A percentile compares a stretch with the other conserved stretches of the same genome.
phyloP scores from a whole-genome alignment of 768 basidiomycete genomes.

The Collybia nuda region DNA sequence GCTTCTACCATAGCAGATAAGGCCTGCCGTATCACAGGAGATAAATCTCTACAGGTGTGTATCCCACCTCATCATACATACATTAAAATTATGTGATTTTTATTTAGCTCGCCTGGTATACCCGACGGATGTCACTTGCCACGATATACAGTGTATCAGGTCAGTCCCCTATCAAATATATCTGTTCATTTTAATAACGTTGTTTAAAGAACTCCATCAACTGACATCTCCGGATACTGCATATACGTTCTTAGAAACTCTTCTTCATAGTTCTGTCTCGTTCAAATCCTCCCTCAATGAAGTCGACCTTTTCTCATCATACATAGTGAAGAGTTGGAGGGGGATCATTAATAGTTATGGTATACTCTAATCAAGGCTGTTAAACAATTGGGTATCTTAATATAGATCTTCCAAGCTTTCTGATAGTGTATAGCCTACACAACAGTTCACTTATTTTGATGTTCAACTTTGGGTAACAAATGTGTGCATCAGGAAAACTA shows the following conservation, averaged over 20 bases:
- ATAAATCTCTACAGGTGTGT: conserved; percentile 57
- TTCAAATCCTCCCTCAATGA: conserved; percentile 52
- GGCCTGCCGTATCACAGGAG: conserved; percentile 61
- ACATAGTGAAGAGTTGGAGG: conserved; percentile 67
- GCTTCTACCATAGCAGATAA: conserved; percentile 63
- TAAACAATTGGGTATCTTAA: too few species aligned
- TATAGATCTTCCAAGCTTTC: too few species aligned
- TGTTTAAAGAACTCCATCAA: conserved; percentile 69
- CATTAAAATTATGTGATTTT: not conserved
- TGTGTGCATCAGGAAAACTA: too few species aligned
- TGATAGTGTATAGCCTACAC: too few species aligned
- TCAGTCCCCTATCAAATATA: conserved; percentile 19
- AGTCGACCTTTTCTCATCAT: conserved; percentile 52
- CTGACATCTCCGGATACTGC: conserved; percentile 74
- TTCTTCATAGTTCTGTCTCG: conserved; percentile 49
- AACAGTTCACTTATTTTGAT: too few species aligned
- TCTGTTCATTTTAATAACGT: not conserved
- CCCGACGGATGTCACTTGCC: conserved; percentile 62
- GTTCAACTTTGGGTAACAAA: too few species aligned
- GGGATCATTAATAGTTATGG: conserved; percentile 73
- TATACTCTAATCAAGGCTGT: conserved; percentile 30
- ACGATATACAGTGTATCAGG: conserved; percentile 73
- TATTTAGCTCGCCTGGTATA: conserved; percentile 70
- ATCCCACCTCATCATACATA: not conserved
- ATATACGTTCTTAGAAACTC: conserved; percentile 59